These are phyloP conservation scores for Ceriops zippeliana DNA, from an alignment of 345 rosid genomes.

Conservation along the genomic window DNA sequence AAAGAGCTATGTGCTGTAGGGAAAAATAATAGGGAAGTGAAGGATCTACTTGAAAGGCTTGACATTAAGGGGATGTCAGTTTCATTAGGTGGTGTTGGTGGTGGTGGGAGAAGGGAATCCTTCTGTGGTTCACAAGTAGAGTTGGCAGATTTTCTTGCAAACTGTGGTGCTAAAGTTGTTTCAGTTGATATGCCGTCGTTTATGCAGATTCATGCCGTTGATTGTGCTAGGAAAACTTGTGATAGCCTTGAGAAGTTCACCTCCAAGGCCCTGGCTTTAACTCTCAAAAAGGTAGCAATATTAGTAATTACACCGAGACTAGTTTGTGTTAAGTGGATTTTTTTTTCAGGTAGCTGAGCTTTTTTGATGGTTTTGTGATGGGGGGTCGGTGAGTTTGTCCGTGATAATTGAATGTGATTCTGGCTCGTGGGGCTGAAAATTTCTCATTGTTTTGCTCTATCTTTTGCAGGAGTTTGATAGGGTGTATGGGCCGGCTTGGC, in stretches of 20 bases:
- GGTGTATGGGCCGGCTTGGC: constrained; percentile 63
- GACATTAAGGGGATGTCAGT: constrained; percentile 35
- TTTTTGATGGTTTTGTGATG: background rate
- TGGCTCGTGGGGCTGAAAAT: constrained; percentile 9
- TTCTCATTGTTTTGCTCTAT: constrained; percentile 1
- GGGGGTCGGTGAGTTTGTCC: constrained; percentile 2
- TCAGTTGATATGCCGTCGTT: constrained; percentile 77
- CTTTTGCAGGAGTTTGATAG: constrained; percentile 54
- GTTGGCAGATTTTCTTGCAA: constrained; percentile 50
- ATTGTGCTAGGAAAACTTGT: constrained; percentile 54
- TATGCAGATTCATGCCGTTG: constrained; percentile 83
- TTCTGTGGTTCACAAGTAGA: constrained; percentile 46
- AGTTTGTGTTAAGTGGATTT: background rate
- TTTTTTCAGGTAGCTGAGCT: background rate
- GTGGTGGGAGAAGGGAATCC: constrained; percentile 49
- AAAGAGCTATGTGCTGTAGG: constrained; percentile 7
- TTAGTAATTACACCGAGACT: background rate
- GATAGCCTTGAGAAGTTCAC: constrained; percentile 74
- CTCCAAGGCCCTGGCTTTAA: constrained; percentile 56
- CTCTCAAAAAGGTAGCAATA: constrained; percentile 54
- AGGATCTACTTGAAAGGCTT: constrained; percentile 20
- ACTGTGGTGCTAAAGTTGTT: constrained; percentile 55
- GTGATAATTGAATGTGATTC: constrained; percentile 7
- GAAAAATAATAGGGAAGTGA: constrained; percentile 15
- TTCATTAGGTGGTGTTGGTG: constrained; percentile 31